Conservation (phyloP, 73 alveolate species). For the Paramecium octaurelia region DNA sequence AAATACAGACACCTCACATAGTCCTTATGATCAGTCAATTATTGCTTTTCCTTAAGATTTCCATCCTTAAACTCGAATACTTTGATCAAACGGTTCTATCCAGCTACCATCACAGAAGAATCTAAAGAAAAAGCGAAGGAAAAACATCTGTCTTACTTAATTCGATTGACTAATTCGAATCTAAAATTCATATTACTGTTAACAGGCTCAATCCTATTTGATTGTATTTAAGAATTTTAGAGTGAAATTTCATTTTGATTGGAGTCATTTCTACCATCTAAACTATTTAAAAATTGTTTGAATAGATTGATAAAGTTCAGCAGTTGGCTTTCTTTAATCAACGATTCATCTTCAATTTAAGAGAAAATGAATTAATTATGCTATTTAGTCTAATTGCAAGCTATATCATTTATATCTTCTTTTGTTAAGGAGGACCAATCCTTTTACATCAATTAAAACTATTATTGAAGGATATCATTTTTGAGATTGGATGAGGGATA, state of each 20-base stretch:
- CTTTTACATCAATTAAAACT: background rate
- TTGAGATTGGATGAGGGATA: background rate
- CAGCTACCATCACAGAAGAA: background rate
- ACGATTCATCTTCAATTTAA: background rate
- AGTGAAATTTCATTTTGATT: no score
- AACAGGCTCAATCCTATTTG: background rate
- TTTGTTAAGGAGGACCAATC: background rate
- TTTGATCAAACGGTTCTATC: background rate
- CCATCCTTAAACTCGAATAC: background rate
- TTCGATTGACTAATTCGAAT: background rate
- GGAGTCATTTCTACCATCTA: background rate
- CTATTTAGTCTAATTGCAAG: background rate
- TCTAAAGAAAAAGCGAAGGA: background rate
- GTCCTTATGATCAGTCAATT: background rate
- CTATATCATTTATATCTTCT: background rate
- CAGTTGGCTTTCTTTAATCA: background rate
- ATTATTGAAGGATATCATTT: background rate
- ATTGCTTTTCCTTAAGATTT: background rate
- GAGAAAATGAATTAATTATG: background rate
- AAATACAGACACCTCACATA: background rate
- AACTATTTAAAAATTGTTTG: background rate
- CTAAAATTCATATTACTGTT: no score
- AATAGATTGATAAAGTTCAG: background rate
- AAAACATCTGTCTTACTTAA: background rate
- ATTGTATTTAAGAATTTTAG: no score